Evolutionary conservation across 2,329 filamentous ascomycete species (phyloP).

Genomic region (Fusarium foetens): DNA sequence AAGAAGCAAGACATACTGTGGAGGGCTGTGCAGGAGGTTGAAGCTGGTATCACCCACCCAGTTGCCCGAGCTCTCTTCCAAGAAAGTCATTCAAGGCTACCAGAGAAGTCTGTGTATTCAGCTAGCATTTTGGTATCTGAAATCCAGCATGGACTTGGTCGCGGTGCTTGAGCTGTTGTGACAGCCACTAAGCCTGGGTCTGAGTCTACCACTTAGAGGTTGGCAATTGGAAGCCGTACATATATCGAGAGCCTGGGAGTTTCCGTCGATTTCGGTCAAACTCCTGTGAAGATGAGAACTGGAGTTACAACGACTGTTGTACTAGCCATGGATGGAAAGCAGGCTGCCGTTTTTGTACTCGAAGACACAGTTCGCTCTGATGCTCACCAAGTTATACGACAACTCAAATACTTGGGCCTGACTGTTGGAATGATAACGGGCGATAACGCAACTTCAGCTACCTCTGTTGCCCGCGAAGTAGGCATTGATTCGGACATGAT

Average conservation of each 20-base stretch:
- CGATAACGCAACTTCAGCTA: neutral
- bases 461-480: neutral
- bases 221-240: neutral
- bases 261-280: neutral
- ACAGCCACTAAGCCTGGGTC: fast-evolving
- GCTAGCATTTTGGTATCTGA: fast-evolving
- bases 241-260: neutral
- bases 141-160: neutral
- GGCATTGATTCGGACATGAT: neutral
- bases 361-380: neutral
- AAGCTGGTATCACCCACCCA: neutral
- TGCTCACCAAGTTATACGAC: neutral
- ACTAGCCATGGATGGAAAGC: neutral
- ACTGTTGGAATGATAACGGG: neutral
- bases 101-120: fast-evolving
- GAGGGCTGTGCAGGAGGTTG: neutral
- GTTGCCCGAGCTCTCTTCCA: neutral
- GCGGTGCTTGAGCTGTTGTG: neutral
- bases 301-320: neutral
- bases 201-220: fast-evolving
- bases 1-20: neutral
- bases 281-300: fast-evolving
- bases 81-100: neutral
- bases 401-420: fast-evolving
- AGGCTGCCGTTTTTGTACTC: neutral